Conservation (phyloP, 257 asterid genomes). For the Ajuga chamaepitys region DNA sequence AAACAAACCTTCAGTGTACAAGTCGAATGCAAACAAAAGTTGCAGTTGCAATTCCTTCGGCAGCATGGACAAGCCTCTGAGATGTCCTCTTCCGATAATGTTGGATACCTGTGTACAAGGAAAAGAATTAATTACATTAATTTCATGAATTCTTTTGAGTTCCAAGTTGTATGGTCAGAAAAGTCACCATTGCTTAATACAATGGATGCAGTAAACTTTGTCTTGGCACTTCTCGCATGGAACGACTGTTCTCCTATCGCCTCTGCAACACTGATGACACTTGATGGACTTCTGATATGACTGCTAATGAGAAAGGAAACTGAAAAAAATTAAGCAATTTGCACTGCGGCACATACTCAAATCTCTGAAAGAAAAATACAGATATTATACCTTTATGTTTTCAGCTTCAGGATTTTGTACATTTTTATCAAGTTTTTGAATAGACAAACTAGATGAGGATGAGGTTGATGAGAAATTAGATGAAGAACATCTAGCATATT, state of each 20-base stretch:
- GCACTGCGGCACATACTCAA: neutral
- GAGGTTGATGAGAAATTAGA: constrained; percentile 28
- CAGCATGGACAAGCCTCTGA: constrained; percentile 72
- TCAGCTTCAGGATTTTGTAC: constrained; percentile 20
- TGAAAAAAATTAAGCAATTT: neutral
- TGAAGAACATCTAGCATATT: constrained; percentile 12
- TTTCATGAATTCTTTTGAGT: neutral
- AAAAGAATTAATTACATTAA: neutral
- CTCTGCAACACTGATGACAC: constrained; percentile 75
- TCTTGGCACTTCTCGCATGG: constrained; percentile 59
- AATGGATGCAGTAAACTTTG: constrained; percentile 46
- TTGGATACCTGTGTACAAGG: constrained; percentile 55
- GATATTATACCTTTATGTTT: constrained; percentile 31
- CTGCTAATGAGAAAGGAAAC: constrained; percentile 26
- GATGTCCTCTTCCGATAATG: constrained; percentile 47
- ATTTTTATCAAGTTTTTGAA: constrained; percentile 18
- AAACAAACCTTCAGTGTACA: constrained; percentile 46
- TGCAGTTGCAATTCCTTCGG: constrained; percentile 78
- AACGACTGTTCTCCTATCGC: constrained; percentile 51
- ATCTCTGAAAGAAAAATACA: constrained; percentile 8
- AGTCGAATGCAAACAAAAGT: constrained; percentile 63
- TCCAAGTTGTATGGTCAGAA: constrained; percentile 4
- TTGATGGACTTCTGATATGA: constrained; percentile 21
- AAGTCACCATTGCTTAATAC: constrained; percentile 82
- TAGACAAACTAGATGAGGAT: constrained; percentile 28